phyloP scores from a whole-genome alignment of 306 rosid species.

The Cercis canadensis region DNA sequence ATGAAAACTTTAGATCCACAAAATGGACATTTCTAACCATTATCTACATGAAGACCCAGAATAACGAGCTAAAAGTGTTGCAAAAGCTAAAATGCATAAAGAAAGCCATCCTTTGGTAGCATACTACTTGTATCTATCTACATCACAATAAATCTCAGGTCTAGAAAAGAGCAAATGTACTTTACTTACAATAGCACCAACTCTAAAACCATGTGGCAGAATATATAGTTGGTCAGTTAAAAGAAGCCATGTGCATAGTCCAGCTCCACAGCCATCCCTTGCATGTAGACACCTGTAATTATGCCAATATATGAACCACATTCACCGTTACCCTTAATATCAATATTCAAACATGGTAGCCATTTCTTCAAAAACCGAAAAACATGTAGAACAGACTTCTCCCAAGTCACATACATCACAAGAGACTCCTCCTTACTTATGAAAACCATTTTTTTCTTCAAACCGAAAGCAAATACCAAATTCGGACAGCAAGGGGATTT shows the following conservation, averaged over 20 bases:
- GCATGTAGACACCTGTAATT: slow-evolving; percentile 72
- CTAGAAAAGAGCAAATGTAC: slow-evolving; percentile 3
- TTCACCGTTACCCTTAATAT: slow-evolving; percentile 60
- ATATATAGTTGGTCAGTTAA: slow-evolving; percentile 65
- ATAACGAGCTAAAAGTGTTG: not conserved
- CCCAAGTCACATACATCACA: slow-evolving; percentile 71
- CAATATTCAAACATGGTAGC: slow-evolving; percentile 22
- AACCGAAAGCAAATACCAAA: slow-evolving; percentile 57
- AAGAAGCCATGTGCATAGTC: slow-evolving; percentile 88
- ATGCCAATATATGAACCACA: slow-evolving; percentile 73
- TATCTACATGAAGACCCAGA: slow-evolving; percentile 51
- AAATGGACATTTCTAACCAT: slow-evolving; percentile 79
- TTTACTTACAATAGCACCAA: slow-evolving; percentile 80
- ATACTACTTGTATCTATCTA: not conserved
- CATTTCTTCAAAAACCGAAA: slow-evolving; percentile 42
- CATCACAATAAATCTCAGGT: not conserved
- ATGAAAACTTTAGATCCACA: slow-evolving; percentile 72
- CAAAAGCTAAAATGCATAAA: not conserved
- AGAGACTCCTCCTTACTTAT: slow-evolving; percentile 61
- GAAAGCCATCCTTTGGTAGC: not conserved
- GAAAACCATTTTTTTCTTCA: slow-evolving; percentile 72
- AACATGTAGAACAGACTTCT: slow-evolving; percentile 53
- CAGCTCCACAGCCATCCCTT: slow-evolving; percentile 90
- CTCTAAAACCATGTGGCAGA: slow-evolving; percentile 78
- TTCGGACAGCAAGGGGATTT: too few relatives aligned